Evolutionary conservation across 306 rosid genomes (phyloP).

Genomic region (Myrica gale): DNA sequence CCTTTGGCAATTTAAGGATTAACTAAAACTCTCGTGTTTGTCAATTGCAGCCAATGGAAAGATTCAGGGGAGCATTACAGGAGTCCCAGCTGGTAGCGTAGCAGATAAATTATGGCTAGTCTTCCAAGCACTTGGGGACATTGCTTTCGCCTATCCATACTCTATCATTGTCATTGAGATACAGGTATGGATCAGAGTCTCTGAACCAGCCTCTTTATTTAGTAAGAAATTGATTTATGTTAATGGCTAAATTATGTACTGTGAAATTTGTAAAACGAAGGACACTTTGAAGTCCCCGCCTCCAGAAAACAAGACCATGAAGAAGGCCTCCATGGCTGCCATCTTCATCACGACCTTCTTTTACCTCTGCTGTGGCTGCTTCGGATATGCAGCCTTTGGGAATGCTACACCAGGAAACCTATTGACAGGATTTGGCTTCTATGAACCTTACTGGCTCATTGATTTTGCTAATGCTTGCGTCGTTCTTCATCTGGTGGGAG

Average conservation of each 20-base stretch:
- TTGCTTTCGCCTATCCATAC: conserved; percentile 89
- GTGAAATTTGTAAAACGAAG: conserved; percentile 36
- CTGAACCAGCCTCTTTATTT: not conserved
- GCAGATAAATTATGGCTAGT: conserved; percentile 57
- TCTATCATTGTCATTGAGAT: conserved; percentile 67
- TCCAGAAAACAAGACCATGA: conserved; percentile 76
- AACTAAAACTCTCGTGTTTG: conserved; percentile 3
- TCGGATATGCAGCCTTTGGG: conserved; percentile 93
- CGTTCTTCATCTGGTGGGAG: conserved; percentile 80
- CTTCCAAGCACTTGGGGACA: conserved; percentile 82
- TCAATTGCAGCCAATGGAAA: conserved; percentile 62
- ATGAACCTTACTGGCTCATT: conserved; percentile 79
- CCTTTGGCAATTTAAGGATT: not conserved
- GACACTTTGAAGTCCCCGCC: conserved; percentile 85
- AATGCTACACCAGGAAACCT: conserved; percentile 77
- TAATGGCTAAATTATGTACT: conserved; percentile 7
- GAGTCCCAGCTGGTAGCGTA: conserved; percentile 56
- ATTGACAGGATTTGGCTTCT: conserved; percentile 79
- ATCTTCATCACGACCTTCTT: conserved; percentile 64
- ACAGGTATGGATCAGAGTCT: conserved; percentile 44
- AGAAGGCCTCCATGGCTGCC: conserved; percentile 62
- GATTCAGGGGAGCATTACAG: conserved; percentile 66
- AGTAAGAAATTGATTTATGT: not conserved
- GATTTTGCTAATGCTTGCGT: conserved; percentile 86
- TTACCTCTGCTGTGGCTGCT: conserved; percentile 82